Conservation (phyloP, 495 filamentous ascomycete genomes). For the Lasiosphaeria ovina region DNA sequence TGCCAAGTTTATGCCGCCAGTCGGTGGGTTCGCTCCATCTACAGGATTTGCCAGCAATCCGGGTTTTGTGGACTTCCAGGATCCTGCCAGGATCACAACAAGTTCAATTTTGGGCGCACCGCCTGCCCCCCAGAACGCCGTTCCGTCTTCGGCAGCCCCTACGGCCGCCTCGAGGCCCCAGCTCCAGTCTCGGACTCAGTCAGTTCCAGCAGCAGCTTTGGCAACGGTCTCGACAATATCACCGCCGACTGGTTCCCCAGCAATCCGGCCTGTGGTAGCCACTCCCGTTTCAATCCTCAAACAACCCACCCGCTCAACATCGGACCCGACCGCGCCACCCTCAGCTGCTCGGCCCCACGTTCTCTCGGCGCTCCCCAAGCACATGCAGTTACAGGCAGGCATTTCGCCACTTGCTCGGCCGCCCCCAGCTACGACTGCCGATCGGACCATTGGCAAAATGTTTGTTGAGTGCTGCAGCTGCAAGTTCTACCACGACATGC, state of each 20-base stretch:
- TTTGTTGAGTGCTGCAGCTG: conserved; percentile 81
- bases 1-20: not conserved
- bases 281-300: conserved; percentile 32
- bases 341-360: conserved; percentile 8
- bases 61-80: conserved; percentile 12
- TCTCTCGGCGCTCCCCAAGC: conserved; percentile 32
- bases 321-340: conserved; percentile 8
- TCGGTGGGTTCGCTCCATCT: not conserved
- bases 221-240: conserved; percentile 2
- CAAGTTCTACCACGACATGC: conserved; percentile 79
- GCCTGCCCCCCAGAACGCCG: not conserved
- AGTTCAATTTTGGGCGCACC: not conserved
- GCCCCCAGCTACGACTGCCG: conserved; percentile 6
- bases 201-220: conserved; percentile 3
- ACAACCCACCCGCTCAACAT: conserved; percentile 19
- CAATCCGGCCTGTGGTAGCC: conserved; percentile 7
- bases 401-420: conserved; percentile 11
- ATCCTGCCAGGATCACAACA: not conserved
- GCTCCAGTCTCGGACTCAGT: not conserved
- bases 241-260: conserved; percentile 5
- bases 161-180: not conserved
- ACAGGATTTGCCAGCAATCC: conserved; percentile 12
- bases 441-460: conserved; percentile 62
- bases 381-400: conserved; percentile 31
- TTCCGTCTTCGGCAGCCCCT: conserved; percentile 1